phyloP scores from a whole-genome alignment of 2,329 filamentous ascomycete species.

The Raffaelea arxii region DNA sequence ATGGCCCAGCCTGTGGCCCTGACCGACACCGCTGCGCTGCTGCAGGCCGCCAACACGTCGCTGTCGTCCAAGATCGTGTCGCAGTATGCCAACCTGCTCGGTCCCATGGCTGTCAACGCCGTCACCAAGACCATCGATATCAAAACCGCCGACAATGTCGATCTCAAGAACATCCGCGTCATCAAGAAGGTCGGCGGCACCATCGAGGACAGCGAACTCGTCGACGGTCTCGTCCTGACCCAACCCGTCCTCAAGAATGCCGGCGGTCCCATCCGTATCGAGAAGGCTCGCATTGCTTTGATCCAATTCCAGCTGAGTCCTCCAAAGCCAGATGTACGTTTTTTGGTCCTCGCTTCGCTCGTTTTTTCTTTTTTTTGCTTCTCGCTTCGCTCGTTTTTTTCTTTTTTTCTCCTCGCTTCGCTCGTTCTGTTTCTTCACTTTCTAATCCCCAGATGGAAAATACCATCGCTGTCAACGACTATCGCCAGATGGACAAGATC shows the following conservation, averaged over 20 bases:
- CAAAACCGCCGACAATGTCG: conserved; percentile 92
- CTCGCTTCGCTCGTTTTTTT: neutral
- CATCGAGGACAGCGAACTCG: conserved; percentile 95
- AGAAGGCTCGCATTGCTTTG: conserved; percentile 93
- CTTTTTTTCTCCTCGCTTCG: neutral
- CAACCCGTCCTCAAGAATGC: conserved; percentile 91
- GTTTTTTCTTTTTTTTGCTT: neutral
- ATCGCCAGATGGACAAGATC: conserved; percentile 99
- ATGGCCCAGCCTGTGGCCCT: conserved; percentile 94
- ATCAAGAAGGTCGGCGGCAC: conserved; percentile 97
- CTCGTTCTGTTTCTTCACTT: neutral
- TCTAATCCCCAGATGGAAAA: conserved; percentile 79
- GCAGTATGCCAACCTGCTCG: conserved; percentile 87
- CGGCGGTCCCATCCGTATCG: conserved; percentile 82
- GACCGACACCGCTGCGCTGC: conserved; percentile 75
- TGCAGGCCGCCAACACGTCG: conserved; percentile 94
- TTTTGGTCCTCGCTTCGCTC: neutral
- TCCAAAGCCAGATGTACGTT: conserved; percentile 79
- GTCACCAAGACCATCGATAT: conserved; percentile 93
- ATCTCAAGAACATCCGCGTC: conserved; percentile 91
- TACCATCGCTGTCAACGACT: conserved; percentile 97
- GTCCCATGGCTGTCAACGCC: conserved; percentile 96
- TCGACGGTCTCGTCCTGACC: conserved; percentile 86
- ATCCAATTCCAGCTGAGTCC: conserved; percentile 99
- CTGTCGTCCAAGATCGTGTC: conserved; percentile 98